A percentile compares a stretch with the other conserved stretches of the same genome.
Conservation (phyloP, 177 flowering plant genomes). For the Tripterygium wilfordii region DNA sequence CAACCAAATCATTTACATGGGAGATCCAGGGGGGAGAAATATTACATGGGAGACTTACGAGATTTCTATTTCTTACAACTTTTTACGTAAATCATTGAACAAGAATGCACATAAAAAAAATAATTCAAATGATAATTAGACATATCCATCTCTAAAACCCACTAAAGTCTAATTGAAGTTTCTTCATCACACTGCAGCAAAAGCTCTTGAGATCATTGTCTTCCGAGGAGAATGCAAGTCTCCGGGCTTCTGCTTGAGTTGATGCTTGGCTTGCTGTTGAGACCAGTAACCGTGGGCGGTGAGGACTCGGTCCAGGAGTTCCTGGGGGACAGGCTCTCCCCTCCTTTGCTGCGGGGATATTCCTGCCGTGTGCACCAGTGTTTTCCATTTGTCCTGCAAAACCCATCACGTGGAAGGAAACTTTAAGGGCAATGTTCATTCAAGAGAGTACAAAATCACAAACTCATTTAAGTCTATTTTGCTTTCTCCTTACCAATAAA, state of each 20-base stretch:
- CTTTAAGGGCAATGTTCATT: neutral
- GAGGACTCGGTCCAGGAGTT: conserved; percentile 73
- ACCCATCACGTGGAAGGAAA: neutral
- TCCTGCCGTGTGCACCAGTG: conserved; percentile 86
- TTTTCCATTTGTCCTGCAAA: conserved; percentile 90
- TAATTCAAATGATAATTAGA: too few relatives aligned
- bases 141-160: too few relatives aligned
- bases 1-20: neutral
- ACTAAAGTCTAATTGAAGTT: too few relatives aligned
- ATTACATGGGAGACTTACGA: neutral
- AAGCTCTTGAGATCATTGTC: too few relatives aligned
- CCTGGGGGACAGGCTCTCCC: conserved; percentile 89
- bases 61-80: neutral
- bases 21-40: neutral
- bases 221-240: conserved; percentile 4
- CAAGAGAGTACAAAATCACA: neutral
- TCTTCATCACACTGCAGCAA: too few relatives aligned
- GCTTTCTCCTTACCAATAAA: neutral
- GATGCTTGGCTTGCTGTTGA: conserved; percentile 63
- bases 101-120: neutral
- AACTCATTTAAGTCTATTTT: neutral
- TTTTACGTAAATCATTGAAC: neutral
- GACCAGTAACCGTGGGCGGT: conserved; percentile 82
- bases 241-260: conserved; percentile 21
- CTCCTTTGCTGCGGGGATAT: conserved; percentile 88